These are phyloP conservation scores for Chlorencoelia australis DNA, from an alignment of 2,329 filamentous ascomycete species.

Conservation along the genomic window DNA sequence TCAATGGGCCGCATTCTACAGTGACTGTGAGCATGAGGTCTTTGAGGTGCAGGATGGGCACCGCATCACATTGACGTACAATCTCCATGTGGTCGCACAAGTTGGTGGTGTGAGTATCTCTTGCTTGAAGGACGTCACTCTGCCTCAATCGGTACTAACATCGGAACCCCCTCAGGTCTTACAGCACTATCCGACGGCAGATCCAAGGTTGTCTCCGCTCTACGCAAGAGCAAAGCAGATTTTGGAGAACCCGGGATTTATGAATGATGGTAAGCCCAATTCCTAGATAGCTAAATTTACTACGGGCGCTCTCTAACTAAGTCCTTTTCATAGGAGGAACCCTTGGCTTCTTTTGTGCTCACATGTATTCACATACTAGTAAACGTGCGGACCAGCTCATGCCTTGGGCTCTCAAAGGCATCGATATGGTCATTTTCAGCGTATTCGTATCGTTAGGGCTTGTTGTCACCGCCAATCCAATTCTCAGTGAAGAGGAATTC, in stretches of 20 bases:
- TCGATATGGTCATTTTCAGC: constrained; percentile 35
- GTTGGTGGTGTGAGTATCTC: too few species aligned
- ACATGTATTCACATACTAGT: constrained; percentile 36
- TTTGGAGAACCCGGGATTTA: constrained; percentile 27
- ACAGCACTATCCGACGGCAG: constrained; percentile 18
- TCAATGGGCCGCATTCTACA: constrained; percentile 43
- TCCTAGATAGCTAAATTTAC: too few species aligned
- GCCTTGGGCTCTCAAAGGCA: constrained; percentile 34
- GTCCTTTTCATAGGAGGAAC: too few species aligned
- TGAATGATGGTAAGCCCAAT: too few species aligned
- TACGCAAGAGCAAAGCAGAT: constrained; percentile 27
- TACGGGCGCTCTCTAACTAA: too few species aligned
- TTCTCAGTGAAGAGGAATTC: too few species aligned
- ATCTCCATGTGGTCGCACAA: too few species aligned
- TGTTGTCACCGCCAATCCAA: constrained; percentile 24
- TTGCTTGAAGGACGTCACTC: too few species aligned
- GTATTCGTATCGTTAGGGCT: constrained; percentile 28
- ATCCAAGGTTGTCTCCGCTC: constrained; percentile 29
- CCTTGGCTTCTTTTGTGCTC: constrained; percentile 36
- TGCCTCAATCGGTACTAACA: too few species aligned
- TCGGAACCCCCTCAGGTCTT: too few species aligned
- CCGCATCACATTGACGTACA: constrained; percentile 50
- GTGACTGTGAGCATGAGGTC: constrained; percentile 43
- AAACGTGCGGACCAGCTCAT: constrained; percentile 15
- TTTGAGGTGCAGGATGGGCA: constrained; percentile 39